Base-by-base conservation (phyloP, 1,284 basidiomycete genomes). In the Trichosporon sp. region DNA sequence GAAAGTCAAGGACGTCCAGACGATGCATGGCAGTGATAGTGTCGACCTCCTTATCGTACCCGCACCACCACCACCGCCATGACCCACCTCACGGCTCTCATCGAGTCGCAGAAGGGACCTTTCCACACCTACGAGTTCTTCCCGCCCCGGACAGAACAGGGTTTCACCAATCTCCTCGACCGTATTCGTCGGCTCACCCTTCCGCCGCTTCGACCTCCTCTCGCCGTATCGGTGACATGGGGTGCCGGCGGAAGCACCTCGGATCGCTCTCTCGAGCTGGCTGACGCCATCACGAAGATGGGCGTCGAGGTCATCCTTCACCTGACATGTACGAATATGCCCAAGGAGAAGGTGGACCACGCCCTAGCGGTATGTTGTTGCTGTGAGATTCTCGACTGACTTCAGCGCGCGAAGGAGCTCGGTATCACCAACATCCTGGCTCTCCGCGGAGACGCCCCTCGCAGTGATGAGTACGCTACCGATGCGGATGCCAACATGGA, bases 281-380 rank as follows among this genome's bases (percentile, higher is more conserved):
- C 91, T 0, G 86, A 62, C 76, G 90, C 71, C 85, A 87, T 61
- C 86, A 71, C 71, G 21, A 73, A 82, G 67, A 78, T 85, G 61
- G 77, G 77, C 9, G 29, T 76, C 63, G 87, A 90, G 60, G 92
- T 92, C 0, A 86, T 98, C 66, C 82, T 99, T 72, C 96, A 99
- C 83, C 79, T 99, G 69, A 99, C 96, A 16, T 99, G 96, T 82
- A 99, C 96, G 21, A 99, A 99, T 78, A 95, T 96, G 90, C 85
- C 89, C 69, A 86, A 89, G 68, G 91, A 90, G 23, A 87, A 88
- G 80, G 87, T 99, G 6, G 92, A 97, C 76, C 84, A 88, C 46
- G 89, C 89, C 21, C 81, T 99, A 56, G 85, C 86, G 81, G 93
- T 95, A 75, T 70, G 81, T 72, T 31, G 11, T 29, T 7, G 23